Conservation (phyloP, 208 protist species). For the Naegleria gruberi region DNA sequence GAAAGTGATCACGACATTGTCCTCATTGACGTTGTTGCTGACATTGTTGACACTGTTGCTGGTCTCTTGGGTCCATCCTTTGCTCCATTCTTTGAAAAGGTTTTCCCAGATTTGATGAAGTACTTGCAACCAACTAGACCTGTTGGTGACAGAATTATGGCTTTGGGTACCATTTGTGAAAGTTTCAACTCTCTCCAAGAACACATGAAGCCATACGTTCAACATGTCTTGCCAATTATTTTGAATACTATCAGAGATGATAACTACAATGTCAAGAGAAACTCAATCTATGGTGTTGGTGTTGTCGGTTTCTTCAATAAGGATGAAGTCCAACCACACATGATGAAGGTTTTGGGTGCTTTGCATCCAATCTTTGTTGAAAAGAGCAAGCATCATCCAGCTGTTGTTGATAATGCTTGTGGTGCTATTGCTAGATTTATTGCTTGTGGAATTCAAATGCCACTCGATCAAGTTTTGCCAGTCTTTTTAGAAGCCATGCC, state of each 20-base stretch:
- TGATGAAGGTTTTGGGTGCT: neutral
- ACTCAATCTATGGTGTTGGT: neutral
- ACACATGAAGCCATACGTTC: neutral
- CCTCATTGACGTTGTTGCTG: neutral
- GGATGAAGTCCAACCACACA: neutral
- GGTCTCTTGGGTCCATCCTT: neutral
- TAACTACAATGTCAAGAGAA: neutral
- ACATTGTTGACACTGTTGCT: neutral
- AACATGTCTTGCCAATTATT: neutral
- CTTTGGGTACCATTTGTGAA: conserved; percentile 5
- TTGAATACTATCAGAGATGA: neutral
- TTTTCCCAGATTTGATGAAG: neutral
- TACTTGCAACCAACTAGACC: neutral
- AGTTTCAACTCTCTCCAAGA: neutral
- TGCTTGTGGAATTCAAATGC: conserved; percentile 7
- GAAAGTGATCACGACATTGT: conserved; percentile 11
- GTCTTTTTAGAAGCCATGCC: neutral
- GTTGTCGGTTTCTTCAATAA: neutral
- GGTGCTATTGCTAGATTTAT: conserved; percentile 35
- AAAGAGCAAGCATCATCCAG: neutral
- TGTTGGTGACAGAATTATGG: conserved; percentile 8
- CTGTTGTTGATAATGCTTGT: conserved; percentile 30
- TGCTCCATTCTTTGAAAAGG: neutral
- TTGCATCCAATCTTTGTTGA: conserved; percentile 23
- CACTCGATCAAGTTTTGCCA: conserved; percentile 22